phyloP scores from a whole-genome alignment of 345 rosid species.

The Ailanthus altissimus region DNA sequence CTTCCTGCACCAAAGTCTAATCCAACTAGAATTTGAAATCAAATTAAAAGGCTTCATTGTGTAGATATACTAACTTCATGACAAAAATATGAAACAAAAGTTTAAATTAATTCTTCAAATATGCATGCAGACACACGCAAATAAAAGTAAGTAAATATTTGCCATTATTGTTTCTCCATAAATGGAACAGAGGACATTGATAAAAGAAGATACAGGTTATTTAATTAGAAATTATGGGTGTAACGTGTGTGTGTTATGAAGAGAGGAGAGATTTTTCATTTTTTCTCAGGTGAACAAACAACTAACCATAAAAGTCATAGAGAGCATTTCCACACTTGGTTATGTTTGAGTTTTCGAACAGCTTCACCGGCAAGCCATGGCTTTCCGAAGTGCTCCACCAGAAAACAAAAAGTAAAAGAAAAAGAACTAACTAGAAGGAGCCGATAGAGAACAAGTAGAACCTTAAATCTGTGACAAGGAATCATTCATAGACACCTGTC shows the following conservation, averaged over 20 bases:
- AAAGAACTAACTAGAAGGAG: conserved; percentile 30
- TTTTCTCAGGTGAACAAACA: too few species aligned
- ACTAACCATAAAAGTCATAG: conserved; percentile 1
- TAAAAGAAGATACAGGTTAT: neutral
- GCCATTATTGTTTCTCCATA: too few species aligned
- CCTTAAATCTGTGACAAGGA: conserved; percentile 16
- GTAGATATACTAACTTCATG: neutral
- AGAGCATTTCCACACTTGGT: conserved; percentile 52
- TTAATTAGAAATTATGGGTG: neutral
- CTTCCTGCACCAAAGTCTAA: neutral
- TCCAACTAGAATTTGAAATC: neutral
- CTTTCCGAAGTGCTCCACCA: too few species aligned
- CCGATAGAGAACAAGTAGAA: conserved; percentile 21
- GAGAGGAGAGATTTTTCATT: too few species aligned
- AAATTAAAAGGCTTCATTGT: neutral
- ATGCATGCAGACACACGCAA: neutral
- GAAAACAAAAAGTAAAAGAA: neutral
- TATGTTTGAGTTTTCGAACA: conserved; percentile 57
- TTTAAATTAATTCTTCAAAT: neutral
- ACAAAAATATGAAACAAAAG: neutral
- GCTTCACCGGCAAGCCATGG: conserved; percentile 86
- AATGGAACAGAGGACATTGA: neutral
- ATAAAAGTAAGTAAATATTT: neutral
- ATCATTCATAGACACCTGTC: neutral
- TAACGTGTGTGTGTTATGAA: neutral